Base-by-base conservation (phyloP, 2,329 filamentous ascomycete species). In the Teratosphaeria epicoccoides region DNA sequence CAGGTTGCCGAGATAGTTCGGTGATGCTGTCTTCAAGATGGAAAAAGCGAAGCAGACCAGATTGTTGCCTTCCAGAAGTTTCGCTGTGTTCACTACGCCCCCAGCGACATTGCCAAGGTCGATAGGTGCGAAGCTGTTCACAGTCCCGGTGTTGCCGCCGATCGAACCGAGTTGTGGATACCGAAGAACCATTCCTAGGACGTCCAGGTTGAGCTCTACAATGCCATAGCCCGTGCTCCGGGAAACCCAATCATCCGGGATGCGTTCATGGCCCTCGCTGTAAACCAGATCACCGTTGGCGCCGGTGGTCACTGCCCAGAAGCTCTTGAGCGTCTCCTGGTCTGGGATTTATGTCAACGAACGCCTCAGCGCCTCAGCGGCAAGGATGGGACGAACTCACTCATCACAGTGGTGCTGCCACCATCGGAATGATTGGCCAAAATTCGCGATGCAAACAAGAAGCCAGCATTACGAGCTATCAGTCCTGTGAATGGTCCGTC, bases 11-110 rank as follows among this genome's bases (percentile, higher is more conserved):
- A 68, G 63, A 17, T 59, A 61, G 50, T 65, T 64, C 4, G 66
- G 66, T 6, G 60, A 44, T 43, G 63, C 65, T 1, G 62, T 61
- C 54, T 66, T 64, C 47, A 67, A 55, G 10, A 67, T 47, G 26
- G 68, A 44, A 22, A 67, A 55, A 4, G 59, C 60, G 53, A 70
- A 68, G 55, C 69, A 71, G 2, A 66, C 55, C 1, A 70, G 61
- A 49, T 68, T 68, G 61, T 70, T 68, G n/a, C 62, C 65, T 46
- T 64, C 47, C n/a, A 56, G 46, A 9, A 64, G 56, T 22, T 54
- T 52, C 7, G 43, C 46, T 1, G 43, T 33, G 49, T 61, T 60
- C 50, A 59, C 54, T 17, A 59, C 49, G 11, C 61, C 59, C 12
- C 60, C 65, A 7, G 66, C 67, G 6, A 63, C 20, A 40, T 63